Conservation (phyloP, 2,329 filamentous ascomycete species). For the Cyphellophora europaea region DNA sequence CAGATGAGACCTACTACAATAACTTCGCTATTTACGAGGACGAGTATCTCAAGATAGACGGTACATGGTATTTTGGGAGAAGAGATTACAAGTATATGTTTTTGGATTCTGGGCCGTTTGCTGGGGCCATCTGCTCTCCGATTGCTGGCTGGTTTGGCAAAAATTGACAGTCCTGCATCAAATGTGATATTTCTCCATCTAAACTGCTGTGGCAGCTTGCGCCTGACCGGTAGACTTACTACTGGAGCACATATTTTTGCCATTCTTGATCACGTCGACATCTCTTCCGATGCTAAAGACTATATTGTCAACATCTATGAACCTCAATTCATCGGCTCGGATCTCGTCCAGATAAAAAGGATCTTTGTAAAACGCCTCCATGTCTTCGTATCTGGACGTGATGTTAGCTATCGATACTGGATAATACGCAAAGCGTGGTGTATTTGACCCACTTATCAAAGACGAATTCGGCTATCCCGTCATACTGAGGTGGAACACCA, state of each 20-base stretch:
- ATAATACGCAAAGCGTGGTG: no score
- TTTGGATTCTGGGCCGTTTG: slow-evolving; percentile 6
- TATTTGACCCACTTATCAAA: no score
- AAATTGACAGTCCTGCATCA: no score
- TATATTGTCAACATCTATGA: slow-evolving; percentile 9
- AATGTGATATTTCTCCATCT: slow-evolving; percentile 3
- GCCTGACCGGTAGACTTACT: no score
- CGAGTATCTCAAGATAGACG: slow-evolving; percentile 4
- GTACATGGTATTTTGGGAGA: slow-evolving; percentile 5
- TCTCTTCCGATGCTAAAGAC: slow-evolving; percentile 7
- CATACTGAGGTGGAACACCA: no score
- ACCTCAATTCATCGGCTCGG: slow-evolving; percentile 5
- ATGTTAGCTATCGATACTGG: no score
- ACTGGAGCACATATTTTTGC: slow-evolving; percentile 4
- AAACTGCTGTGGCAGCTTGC: slow-evolving; percentile 1
- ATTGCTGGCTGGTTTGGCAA: slow-evolving; percentile 2
- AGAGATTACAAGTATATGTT: slow-evolving; percentile 9
- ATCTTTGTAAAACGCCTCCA: slow-evolving; percentile 7
- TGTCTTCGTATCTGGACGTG: slow-evolving; percentile 9
- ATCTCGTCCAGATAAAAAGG: slow-evolving; percentile 6
- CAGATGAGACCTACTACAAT: slow-evolving; percentile 8
- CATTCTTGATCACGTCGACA: slow-evolving; percentile 4
- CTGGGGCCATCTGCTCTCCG: slow-evolving; percentile 2
- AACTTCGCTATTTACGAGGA: slow-evolving; percentile 9
- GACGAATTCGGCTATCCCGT: no score